Evolutionary conservation across 331 rosid genomes (phyloP).

Genomic region (Erythrophleum ivorense): DNA sequence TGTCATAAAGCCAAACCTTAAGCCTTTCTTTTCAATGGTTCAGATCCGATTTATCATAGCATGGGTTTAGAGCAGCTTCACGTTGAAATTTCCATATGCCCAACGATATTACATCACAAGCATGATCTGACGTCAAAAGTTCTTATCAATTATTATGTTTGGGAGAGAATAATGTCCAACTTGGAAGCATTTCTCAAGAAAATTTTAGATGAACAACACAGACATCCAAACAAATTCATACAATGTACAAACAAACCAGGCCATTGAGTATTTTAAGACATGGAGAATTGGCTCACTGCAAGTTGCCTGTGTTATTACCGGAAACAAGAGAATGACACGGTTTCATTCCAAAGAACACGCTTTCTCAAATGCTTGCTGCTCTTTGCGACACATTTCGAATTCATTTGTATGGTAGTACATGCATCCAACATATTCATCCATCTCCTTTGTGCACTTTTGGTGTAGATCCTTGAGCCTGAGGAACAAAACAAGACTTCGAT

Average conservation of each 20-base stretch:
- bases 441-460: constrained; percentile 90
- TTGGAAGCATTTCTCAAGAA: constrained; percentile 41
- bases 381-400: constrained; percentile 93
- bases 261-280: constrained; percentile 43
- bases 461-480: constrained; percentile 94
- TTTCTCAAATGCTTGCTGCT: constrained; percentile 86
- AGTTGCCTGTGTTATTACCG: constrained; percentile 54
- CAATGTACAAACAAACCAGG: constrained; percentile 28
- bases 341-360: constrained; percentile 80
- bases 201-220: constrained; percentile 32
- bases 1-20: neutral
- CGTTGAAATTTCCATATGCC: neutral
- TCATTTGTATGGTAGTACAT: constrained; percentile 95
- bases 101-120: constrained; percentile 25
- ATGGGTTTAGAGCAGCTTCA: neutral
- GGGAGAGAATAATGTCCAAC: constrained; percentile 35
- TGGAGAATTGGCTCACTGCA: constrained; percentile 55
- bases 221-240: constrained; percentile 36
- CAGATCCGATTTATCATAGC: no score
- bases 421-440: constrained; percentile 93
- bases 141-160: constrained; percentile 34
- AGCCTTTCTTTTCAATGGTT: neutral
- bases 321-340: constrained; percentile 6
- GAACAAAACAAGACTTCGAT: constrained; percentile 2
- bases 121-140: constrained; percentile 30